Conservation (phyloP, 2,329 filamentous ascomycete species). For the Fusarium coffeatum region DNA sequence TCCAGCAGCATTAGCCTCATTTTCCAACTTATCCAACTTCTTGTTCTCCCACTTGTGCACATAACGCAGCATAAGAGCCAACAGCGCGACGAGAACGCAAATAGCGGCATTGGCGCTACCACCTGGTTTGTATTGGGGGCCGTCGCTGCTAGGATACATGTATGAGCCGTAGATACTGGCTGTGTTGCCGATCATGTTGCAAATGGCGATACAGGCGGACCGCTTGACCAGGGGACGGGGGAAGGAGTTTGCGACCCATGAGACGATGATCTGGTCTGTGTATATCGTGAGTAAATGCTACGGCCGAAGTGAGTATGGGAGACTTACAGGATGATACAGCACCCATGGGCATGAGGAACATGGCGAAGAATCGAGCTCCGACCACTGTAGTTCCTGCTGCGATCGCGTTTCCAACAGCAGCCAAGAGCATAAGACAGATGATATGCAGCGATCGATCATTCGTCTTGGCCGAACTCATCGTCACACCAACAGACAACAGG, state of each 20-base stretch:
- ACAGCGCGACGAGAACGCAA: conserved; percentile 67
- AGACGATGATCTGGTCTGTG: conserved; percentile 68
- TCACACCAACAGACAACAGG: conserved; percentile 64
- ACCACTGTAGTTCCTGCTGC: conserved; percentile 62
- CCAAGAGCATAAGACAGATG: conserved; percentile 62
- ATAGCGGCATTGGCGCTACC: conserved; percentile 72
- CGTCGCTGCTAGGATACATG: conserved; percentile 58
- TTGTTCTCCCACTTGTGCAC: conserved; percentile 70
- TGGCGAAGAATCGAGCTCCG: conserved; percentile 69
- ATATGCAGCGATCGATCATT: conserved; percentile 69
- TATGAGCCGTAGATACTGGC: conserved; percentile 61
- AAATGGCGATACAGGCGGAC: conserved; percentile 73
- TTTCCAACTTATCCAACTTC: conserved; percentile 63
- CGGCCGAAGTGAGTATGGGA: no score
- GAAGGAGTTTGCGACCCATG: conserved; percentile 75
- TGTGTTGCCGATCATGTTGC: conserved; percentile 74
- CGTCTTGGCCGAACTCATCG: conserved; percentile 64
- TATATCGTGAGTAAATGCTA: no score
- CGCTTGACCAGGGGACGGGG: conserved; percentile 76
- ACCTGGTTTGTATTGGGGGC: conserved; percentile 61
- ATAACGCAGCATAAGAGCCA: conserved; percentile 65
- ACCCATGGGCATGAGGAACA: conserved; percentile 71
- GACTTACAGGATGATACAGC: conserved; percentile 58
- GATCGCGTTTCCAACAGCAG: conserved; percentile 66
- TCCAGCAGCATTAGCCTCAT: conserved; percentile 16